Evolutionary conservation across 1,139 yeast genomes (phyloP), one percentile per base, ranked within the genome.

Genomic region (Blastobotrys elegans): DNA sequence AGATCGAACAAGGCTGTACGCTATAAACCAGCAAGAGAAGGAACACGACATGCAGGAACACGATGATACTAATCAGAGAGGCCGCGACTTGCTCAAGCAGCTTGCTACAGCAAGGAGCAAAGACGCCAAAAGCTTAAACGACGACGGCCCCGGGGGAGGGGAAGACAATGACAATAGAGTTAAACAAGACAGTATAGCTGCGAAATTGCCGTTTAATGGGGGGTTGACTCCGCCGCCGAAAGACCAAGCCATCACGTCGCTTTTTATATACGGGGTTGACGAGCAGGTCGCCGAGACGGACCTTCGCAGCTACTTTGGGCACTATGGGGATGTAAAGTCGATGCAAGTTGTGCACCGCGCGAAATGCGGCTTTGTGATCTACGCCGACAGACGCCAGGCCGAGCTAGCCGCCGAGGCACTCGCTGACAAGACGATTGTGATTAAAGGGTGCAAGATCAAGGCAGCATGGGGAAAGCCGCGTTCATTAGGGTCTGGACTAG

Each of bases 191-290:
- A 22, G n/a, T 4, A 26, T 79, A 1, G 65, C 80, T 17, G 66
- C 77, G 27, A 75, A 74, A 54, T 66, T 84, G 11, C 92, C 92
- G 0, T 75, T 84, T 53, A 76, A 76, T 14, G 86, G 86, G 0
- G 70, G 72, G 16, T 57, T 80, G 2, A 52, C 54, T 1, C 17
- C 13, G n/a, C 67, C 71, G 0, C 67, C 71, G 0, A 82, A 82
- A 1, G 77, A 79, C 52, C 48, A 58, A 3, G 59, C 64, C 1
- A 56, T 76, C 20, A 71, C 73, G 38, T 73, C 88, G 0, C 74
- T 87, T 44, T 85, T 86, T 61, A 62, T 87, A n/a, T 83, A 82
- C 65, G 95, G 95, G 0, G 69, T 85, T 21, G 78, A 74, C 43
- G 77, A 77, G 14, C 79, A 77, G n/a, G 60, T 81, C n/a, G 82